Conservation (phyloP, 371 early-diverging fungal species). For the Phascolomyces articulosus region DNA sequence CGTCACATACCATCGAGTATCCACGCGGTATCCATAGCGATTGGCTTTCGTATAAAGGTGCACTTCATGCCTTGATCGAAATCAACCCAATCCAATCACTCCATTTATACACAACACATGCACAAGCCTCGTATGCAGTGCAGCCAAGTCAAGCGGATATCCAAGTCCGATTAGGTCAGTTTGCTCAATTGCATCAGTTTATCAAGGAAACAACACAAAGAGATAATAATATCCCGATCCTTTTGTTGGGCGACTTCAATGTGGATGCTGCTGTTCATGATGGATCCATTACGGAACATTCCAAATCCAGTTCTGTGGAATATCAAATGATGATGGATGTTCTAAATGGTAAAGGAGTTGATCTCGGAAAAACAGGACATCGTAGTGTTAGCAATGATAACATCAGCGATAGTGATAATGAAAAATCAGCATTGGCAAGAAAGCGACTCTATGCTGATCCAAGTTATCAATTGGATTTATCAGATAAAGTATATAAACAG, state of each 20-base stretch:
- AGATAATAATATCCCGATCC: slow-evolving; percentile 44
- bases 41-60: slow-evolving; percentile 81
- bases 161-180: slow-evolving; percentile 63
- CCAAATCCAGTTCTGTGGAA: slow-evolving; percentile 49
- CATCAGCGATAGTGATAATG: neutral
- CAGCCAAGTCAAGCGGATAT: slow-evolving; percentile 58
- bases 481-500: slow-evolving; percentile 59
- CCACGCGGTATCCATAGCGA: slow-evolving; percentile 73
- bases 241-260: slow-evolving; percentile 81
- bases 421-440: too few relatives aligned
- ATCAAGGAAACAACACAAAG: slow-evolving; percentile 47
- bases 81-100: slow-evolving; percentile 49
- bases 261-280: slow-evolving; percentile 70
- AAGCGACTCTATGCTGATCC: too few relatives aligned
- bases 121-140: slow-evolving; percentile 75
- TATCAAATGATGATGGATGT: slow-evolving; percentile 74
- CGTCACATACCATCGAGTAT: slow-evolving; percentile 60
- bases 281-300: slow-evolving; percentile 33
- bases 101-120: slow-evolving; percentile 84
- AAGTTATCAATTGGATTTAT: slow-evolving; percentile 23
- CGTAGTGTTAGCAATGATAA: slow-evolving; percentile 7
- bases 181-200: slow-evolving; percentile 65
- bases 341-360: slow-evolving; percentile 60
- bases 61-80: slow-evolving; percentile 73
- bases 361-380: neutral